These are phyloP conservation scores for Clarireedia paspali DNA, from an alignment of 2,329 filamentous ascomycete species.

Conservation along the genomic window DNA sequence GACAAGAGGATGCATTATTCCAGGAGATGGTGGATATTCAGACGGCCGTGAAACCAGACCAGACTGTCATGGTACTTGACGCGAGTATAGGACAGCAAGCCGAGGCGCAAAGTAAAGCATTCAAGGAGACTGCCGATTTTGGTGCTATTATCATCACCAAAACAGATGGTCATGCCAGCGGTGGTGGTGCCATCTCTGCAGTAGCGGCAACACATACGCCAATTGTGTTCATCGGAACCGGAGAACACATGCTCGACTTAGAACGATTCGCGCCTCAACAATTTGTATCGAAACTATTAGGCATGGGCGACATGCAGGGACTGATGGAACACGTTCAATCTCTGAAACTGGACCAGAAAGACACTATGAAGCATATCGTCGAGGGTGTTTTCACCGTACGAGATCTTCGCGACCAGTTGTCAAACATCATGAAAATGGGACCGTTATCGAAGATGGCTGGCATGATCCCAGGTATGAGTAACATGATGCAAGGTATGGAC, in stretches of 20 bases:
- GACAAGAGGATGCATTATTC: conserved; percentile 91
- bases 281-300: conserved; percentile 87
- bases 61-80: conserved; percentile 98
- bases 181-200: conserved; percentile 94
- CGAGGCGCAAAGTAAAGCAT: conserved; percentile 88
- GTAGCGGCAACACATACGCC: conserved; percentile 94
- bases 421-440: conserved; percentile 99
- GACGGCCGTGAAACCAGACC: conserved; percentile 78
- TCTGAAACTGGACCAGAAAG: conserved; percentile 92
- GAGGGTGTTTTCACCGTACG: conserved; percentile 95
- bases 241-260: conserved; percentile 92
- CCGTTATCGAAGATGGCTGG: conserved; percentile 94
- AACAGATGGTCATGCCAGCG: conserved; percentile 90
- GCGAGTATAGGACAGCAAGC: conserved; percentile 94
- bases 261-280: conserved; percentile 89
- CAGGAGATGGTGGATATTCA: conserved; percentile 98
- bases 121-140: conserved; percentile 95
- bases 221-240: conserved; percentile 96
- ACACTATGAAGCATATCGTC: conserved; percentile 97
- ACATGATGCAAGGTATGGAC: conserved; percentile 92
- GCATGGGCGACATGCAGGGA: conserved; percentile 95
- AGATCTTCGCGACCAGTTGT: conserved; percentile 88
- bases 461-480: conserved; percentile 94
- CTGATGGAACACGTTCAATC: conserved; percentile 95
- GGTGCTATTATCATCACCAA: conserved; percentile 99